These are phyloP conservation scores for Sporothrix globosa DNA, from an alignment of 2,329 filamentous ascomycete species.

Conservation along the genomic window DNA sequence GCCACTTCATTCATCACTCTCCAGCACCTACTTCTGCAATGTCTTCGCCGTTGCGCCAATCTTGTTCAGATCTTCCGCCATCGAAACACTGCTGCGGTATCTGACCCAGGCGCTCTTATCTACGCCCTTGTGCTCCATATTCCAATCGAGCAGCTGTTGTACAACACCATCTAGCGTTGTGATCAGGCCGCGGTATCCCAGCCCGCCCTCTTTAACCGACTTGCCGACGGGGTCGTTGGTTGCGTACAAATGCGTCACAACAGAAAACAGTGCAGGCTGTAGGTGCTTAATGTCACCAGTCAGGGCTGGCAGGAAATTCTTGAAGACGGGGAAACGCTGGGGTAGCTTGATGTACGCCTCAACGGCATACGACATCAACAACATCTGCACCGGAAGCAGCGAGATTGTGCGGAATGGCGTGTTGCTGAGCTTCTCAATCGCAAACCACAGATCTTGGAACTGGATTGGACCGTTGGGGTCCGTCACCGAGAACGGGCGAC, in stretches of 20 bases:
- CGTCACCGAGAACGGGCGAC: constrained; percentile 48
- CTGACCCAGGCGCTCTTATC: constrained; percentile 38
- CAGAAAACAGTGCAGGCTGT: constrained; percentile 48
- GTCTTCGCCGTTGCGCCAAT: constrained; percentile 27
- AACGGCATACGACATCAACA: constrained; percentile 45
- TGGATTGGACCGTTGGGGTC: constrained; percentile 50
- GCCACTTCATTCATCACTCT: neutral
- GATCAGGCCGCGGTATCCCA: constrained; percentile 47
- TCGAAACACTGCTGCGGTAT: constrained; percentile 47
- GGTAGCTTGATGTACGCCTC: constrained; percentile 46
- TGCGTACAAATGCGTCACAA: constrained; percentile 48
- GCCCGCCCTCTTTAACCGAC: constrained; percentile 44
- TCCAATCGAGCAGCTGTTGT: constrained; percentile 50
- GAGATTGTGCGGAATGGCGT: constrained; percentile 44
- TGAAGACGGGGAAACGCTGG: constrained; percentile 39
- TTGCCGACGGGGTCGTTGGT: constrained; percentile 42
- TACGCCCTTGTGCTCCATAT: constrained; percentile 43
- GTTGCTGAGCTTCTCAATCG: constrained; percentile 43
- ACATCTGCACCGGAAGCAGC: constrained; percentile 44
- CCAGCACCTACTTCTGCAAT: constrained; percentile 5
- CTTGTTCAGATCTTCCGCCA: constrained; percentile 47
- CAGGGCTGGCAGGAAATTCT: constrained; percentile 42
- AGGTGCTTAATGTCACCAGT: constrained; percentile 45
- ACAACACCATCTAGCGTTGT: constrained; percentile 49
- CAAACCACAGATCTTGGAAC: constrained; percentile 45